Evolutionary conservation across 805 yeast species (phyloP).

Genomic region (Suhomyces faveliae): DNA sequence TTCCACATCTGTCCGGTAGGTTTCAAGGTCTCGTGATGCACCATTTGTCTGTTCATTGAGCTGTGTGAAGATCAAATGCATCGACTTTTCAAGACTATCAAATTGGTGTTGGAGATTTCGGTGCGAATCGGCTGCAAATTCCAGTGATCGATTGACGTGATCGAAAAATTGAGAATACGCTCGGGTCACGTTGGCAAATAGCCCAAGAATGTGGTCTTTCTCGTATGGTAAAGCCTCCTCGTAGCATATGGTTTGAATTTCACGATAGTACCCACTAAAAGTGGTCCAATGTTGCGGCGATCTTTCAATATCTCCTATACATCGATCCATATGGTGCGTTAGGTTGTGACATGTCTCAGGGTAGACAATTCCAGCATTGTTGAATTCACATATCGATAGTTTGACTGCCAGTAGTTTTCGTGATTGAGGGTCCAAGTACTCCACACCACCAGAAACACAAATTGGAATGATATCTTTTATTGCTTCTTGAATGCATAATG

Average conservation of each 20-base stretch:
- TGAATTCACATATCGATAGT: slow-evolving; percentile 56
- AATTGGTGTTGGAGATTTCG: slow-evolving; percentile 4
- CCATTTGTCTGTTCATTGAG: neutral
- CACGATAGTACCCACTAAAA: slow-evolving; percentile 62
- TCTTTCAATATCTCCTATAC: slow-evolving; percentile 42
- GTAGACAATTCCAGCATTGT: slow-evolving; percentile 41
- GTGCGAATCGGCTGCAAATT: slow-evolving; percentile 7
- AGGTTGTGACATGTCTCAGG: slow-evolving; percentile 27
- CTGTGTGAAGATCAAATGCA: neutral
- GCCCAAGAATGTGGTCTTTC: slow-evolving; percentile 46
- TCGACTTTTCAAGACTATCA: neutral
- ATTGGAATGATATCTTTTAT: slow-evolving; percentile 36
- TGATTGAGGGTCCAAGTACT: slow-evolving; percentile 28
- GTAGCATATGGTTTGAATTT: slow-evolving; percentile 51
- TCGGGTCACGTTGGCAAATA: slow-evolving; percentile 48
- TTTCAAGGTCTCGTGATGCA: neutral
- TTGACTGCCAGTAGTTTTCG: slow-evolving; percentile 43
- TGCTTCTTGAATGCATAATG: slow-evolving; percentile 41
- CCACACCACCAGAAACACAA: slow-evolving; percentile 43
- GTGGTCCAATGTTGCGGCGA: slow-evolving; percentile 72
- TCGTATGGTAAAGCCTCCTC: slow-evolving; percentile 52
- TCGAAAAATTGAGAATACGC: slow-evolving; percentile 15
- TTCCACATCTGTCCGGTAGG: neutral
- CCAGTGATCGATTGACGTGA: slow-evolving; percentile 19
- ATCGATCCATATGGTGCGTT: slow-evolving; percentile 20